phyloP scores from a whole-genome alignment of 2,329 filamentous ascomycete species.

The Fonsecaea pedrosoi region DNA sequence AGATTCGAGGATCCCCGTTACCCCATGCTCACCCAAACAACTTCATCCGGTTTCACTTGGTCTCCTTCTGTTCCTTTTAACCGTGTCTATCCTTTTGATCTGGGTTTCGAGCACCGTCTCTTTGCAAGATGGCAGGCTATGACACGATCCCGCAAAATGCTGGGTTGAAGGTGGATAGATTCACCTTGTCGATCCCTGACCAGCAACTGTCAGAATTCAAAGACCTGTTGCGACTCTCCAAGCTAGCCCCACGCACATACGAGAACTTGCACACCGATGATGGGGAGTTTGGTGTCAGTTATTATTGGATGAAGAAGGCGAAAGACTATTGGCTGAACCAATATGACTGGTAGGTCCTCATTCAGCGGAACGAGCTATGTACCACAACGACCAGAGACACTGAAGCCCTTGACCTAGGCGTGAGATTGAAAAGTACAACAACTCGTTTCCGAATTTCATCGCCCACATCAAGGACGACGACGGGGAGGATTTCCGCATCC shows the following conservation, averaged over 20 bases:
- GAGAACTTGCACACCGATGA: conserved; percentile 54
- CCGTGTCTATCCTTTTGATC: not conserved
- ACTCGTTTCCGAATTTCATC: conserved; percentile 60
- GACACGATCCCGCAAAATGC: conserved; percentile 20
- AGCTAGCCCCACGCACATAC: conserved; percentile 57
- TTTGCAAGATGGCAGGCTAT: conserved; percentile 24
- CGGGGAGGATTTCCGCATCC: conserved; percentile 50
- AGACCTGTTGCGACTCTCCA: conserved; percentile 56
- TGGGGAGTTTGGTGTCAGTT: conserved; percentile 37
- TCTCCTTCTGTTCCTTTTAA: not conserved
- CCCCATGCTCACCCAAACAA: not conserved
- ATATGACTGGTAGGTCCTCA: conserved; percentile 20
- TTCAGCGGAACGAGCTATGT: not conserved
- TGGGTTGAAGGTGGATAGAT: conserved; percentile 16
- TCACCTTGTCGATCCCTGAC: conserved; percentile 43
- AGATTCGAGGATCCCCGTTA: not conserved
- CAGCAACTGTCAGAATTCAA: conserved; percentile 55
- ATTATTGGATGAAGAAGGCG: conserved; percentile 26
- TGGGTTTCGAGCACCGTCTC: not conserved
- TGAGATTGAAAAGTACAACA: conserved; percentile 50
- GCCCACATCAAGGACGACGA: conserved; percentile 50
- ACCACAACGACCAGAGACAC: not conserved
- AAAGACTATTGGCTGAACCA: conserved; percentile 23
- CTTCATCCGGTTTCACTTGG: not conserved
- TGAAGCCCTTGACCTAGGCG: conserved; percentile 6